Conservation (phyloP, 768 basidiomycete genomes). For the Pholiota conissans region DNA sequence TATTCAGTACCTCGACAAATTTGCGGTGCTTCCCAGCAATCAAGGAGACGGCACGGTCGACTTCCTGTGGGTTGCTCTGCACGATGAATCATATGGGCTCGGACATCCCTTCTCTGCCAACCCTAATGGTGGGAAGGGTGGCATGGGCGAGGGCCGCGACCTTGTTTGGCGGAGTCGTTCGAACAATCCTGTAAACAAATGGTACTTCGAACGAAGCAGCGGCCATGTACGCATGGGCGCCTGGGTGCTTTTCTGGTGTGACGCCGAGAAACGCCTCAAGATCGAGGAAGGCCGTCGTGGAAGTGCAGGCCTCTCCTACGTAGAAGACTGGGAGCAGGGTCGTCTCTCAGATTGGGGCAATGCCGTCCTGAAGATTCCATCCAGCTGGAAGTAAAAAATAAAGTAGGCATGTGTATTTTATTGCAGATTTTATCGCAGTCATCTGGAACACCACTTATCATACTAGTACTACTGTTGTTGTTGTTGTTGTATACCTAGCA, state of each 20-base stretch:
- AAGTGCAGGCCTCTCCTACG: slow-evolving; percentile 64
- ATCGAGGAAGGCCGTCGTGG: slow-evolving; percentile 66
- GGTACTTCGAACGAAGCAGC: slow-evolving; percentile 96
- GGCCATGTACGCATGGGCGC: slow-evolving; percentile 84
- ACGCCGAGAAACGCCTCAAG: slow-evolving; percentile 85
- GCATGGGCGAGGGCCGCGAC: slow-evolving; percentile 87
- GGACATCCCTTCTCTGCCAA: slow-evolving; percentile 93
- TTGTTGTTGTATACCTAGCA: slow-evolving; percentile 18
- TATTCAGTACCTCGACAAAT: slow-evolving; percentile 96
- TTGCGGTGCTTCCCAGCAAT: slow-evolving; percentile 90
- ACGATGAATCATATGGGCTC: slow-evolving; percentile 97
- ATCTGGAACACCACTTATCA: slow-evolving; percentile 12
- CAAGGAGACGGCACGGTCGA: slow-evolving; percentile 99
- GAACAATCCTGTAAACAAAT: slow-evolving; percentile 97
- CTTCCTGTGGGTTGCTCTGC: slow-evolving; percentile 97
- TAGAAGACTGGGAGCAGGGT: slow-evolving; percentile 77
- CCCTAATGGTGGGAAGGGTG: slow-evolving; percentile 90
- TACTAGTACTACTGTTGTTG: slow-evolving; percentile 6
- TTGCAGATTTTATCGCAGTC: slow-evolving; percentile 5
- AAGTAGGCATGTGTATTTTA: neutral
- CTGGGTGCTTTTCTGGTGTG: slow-evolving; percentile 99
- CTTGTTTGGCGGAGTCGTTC: slow-evolving; percentile 94
- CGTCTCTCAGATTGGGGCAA: slow-evolving; percentile 70
- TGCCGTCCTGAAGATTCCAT: slow-evolving; percentile 69
- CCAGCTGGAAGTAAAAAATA: slow-evolving; percentile 63